Conservation (phyloP, 306 rosid genomes). For the Ochetophila trinervis region DNA sequence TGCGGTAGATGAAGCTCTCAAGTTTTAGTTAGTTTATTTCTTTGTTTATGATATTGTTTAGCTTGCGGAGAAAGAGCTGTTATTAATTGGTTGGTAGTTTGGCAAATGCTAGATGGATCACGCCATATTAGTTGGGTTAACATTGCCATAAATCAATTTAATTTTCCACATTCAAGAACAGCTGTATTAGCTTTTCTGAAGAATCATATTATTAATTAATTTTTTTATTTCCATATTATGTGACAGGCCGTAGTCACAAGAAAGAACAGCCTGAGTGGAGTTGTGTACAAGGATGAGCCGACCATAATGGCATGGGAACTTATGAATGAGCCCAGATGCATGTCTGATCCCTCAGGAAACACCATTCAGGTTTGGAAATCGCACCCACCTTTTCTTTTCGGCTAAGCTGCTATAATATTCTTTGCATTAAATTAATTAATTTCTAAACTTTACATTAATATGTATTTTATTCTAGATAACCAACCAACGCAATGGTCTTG, state of each 20-base stretch:
- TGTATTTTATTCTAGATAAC: too few species aligned
- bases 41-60: too few species aligned
- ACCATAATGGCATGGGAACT: conserved; percentile 99
- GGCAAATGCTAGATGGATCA: not conserved
- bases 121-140: not conserved
- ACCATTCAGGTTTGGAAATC: conserved; percentile 60
- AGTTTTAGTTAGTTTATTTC: too few species aligned
- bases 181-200: not conserved
- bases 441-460: too few species aligned
- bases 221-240: conserved; percentile 1
- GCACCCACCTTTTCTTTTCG: not conserved
- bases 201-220: not conserved
- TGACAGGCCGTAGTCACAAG: conserved; percentile 65
- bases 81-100: not conserved
- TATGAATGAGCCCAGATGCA: conserved; percentile 81
- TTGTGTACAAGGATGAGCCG: conserved; percentile 79
- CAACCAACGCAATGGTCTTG: too few species aligned
- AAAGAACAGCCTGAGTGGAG: conserved; percentile 64
- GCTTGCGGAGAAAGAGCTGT: not conserved
- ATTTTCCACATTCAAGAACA: too few species aligned
- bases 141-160: too few species aligned
- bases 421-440: too few species aligned
- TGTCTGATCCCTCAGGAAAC: conserved; percentile 71
- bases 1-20: too few species aligned
- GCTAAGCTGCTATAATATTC: not conserved